A percentile compares a stretch with the other conserved stretches of the same genome.
phyloP scores from a whole-genome alignment of 1,284 basidiomycete genomes.

The Cutaneotrichosporon sp. region DNA sequence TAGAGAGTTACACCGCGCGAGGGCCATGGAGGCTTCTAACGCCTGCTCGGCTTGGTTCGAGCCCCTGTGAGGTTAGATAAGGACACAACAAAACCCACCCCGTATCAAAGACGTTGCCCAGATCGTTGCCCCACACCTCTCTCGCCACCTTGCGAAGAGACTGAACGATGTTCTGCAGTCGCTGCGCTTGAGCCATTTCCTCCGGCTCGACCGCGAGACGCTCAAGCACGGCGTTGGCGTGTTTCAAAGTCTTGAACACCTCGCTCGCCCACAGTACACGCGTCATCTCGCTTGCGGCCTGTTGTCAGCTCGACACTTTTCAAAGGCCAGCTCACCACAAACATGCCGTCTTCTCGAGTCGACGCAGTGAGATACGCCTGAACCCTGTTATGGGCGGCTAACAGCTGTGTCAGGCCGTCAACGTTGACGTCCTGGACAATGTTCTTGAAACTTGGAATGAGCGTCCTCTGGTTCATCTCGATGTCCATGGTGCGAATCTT shows the following conservation, averaged over 20 bases:
- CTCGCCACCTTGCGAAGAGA: conserved; percentile 20
- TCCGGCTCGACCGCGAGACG: conserved; percentile 27
- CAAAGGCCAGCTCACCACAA: conserved; percentile 24
- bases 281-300: conserved; percentile 33
- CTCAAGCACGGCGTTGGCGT: conserved; percentile 26
- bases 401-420: conserved; percentile 57
- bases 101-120: conserved; percentile 30
- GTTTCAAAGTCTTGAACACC: conserved; percentile 26
- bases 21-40: conserved; percentile 55
- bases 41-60: conserved; percentile 28
- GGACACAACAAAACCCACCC: conserved; percentile 17
- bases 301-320: not conserved
- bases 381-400: conserved; percentile 50
- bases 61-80: conserved; percentile 24
- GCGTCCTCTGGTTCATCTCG: conserved; percentile 13
- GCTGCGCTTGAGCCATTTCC: conserved; percentile 19
- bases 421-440: conserved; percentile 56
- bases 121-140: conserved; percentile 32
- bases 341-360: conserved; percentile 35
- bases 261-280: conserved; percentile 38
- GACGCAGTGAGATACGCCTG: conserved; percentile 46
- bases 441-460: conserved; percentile 61
- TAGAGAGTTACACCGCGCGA: conserved; percentile 67
- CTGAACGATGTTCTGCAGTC: conserved; percentile 22
- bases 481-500: conserved; percentile 58